Base-by-base conservation (phyloP, 768 basidiomycete species). In the Termitomyces sp. region DNA sequence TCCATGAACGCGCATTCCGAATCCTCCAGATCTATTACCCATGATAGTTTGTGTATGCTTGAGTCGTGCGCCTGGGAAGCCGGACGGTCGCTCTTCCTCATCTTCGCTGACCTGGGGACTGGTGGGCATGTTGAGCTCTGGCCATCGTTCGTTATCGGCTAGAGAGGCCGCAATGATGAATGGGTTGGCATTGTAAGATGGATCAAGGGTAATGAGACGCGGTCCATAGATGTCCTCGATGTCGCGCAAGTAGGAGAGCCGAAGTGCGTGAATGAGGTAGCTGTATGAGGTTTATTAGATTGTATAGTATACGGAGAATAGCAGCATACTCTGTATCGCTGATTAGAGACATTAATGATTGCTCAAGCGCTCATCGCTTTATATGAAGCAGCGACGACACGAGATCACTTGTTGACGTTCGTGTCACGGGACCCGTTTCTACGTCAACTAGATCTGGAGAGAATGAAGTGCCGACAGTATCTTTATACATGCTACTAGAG, bases 11-110 rank as follows among this genome's bases (percentile, higher is more conserved):
- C 94, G 79, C 73, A 95, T 80, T 0, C 95, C 95, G 1, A 89
- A 68, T 0, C 81, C 90, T 4, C 91, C 91, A 0, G 83, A 79
- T 26, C 84, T 79, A 4, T 81, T 80, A 4, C 86, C 92, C 80
- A 95, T 87, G 67, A 97, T 96, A 3, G 95, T 97, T 65, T 89
- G 86, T 6, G 92, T 90, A 71, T 95, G 88, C 67, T 88, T 91
- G 62, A 97, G 79, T 14, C 81, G 69, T 67, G 62, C 83, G 68
- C 65, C 87, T 70, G 71, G 83, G 71, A 74, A 79, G 63, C 71
- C 81, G 63, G 68, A 74, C 47, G 77, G 77, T 12, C 72, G 75
- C 52, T 82, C 81, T 9, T 71, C 72, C 57, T 91, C 91, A 58
- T 89, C 85, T 54, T 90, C 87, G 55, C 86, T 86, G 40, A 88